Percentiles rank a stretch among this genome's conserved stretches.
These are phyloP conservation scores for Orobanche coerulescens DNA, from an alignment of 257 asterid species.

Conservation along the genomic window DNA sequence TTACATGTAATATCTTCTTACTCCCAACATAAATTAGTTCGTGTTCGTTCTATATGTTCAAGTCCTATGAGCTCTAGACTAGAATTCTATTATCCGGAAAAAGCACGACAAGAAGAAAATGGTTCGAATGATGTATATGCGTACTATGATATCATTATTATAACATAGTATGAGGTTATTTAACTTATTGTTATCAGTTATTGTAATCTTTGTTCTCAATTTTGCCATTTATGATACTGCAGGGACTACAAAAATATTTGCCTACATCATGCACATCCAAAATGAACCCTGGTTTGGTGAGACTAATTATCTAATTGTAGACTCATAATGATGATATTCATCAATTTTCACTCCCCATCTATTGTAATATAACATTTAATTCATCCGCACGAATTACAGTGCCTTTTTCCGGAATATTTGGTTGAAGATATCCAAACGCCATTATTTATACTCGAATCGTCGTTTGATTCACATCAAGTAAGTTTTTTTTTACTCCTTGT, in stretches of 20 bases:
- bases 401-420: slow-evolving; percentile 31
- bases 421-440: slow-evolving; percentile 24
- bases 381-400: slow-evolving; percentile 6
- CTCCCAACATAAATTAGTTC: too few species aligned
- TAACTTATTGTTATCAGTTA: not conserved
- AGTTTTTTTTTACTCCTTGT: too few species aligned
- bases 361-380: not conserved
- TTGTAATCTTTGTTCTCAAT: not conserved
- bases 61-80: too few species aligned
- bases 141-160: too few species aligned
- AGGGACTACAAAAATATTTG: slow-evolving; percentile 21
- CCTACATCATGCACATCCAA: slow-evolving; percentile 26
- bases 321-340: too few species aligned
- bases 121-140: too few species aligned
- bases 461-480: slow-evolving; percentile 30
- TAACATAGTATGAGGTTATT: too few species aligned
- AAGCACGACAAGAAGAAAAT: too few species aligned
- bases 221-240: not conserved
- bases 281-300: slow-evolving; percentile 22
- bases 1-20: slow-evolving; percentile 21
- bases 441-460: slow-evolving; percentile 26
- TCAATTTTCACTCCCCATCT: not conserved
- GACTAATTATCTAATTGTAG: too few species aligned
- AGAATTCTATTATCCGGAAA: too few species aligned
- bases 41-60: too few species aligned